These are phyloP conservation scores for Papiliotrema laurentii DNA, from an alignment of 1,284 basidiomycete species.

Conservation along the genomic window DNA sequence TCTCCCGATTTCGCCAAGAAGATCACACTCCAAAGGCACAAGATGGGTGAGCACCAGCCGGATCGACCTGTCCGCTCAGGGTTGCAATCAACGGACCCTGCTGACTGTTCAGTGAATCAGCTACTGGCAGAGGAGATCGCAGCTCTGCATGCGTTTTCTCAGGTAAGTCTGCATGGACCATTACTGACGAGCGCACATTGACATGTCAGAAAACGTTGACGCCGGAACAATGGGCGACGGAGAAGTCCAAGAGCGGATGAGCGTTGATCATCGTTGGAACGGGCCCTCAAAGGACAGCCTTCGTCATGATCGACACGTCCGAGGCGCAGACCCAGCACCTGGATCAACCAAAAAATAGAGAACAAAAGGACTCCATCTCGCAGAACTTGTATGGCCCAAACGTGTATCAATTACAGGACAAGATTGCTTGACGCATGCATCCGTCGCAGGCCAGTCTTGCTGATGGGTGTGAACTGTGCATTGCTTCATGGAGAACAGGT, in stretches of 20 bases:
- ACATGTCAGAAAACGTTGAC: constrained; percentile 39
- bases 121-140: constrained; percentile 43
- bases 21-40: constrained; percentile 45
- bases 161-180: constrained; percentile 24
- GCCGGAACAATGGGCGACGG: constrained; percentile 45
- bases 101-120: constrained; percentile 37
- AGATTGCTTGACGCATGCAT: too few relatives aligned
- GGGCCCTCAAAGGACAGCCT: too few relatives aligned
- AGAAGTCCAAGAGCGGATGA: constrained; percentile 29
- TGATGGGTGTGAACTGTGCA: too few relatives aligned
- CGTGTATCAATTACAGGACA: too few relatives aligned
- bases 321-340: too few relatives aligned
- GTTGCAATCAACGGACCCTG: not conserved
- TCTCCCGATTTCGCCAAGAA: constrained; percentile 45
- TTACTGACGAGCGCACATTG: not conserved
- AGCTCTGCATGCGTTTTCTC: constrained; percentile 46
- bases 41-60: constrained; percentile 32
- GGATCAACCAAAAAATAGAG: too few relatives aligned
- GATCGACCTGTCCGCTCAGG: not conserved
- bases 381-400: too few relatives aligned
- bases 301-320: too few relatives aligned
- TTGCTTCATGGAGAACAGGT: too few relatives aligned
- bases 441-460: too few relatives aligned
- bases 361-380: too few relatives aligned
- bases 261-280: too few relatives aligned